phyloP scores from a whole-genome alignment of 140 eudicot species.

The Ambrosia hybrid region DNA sequence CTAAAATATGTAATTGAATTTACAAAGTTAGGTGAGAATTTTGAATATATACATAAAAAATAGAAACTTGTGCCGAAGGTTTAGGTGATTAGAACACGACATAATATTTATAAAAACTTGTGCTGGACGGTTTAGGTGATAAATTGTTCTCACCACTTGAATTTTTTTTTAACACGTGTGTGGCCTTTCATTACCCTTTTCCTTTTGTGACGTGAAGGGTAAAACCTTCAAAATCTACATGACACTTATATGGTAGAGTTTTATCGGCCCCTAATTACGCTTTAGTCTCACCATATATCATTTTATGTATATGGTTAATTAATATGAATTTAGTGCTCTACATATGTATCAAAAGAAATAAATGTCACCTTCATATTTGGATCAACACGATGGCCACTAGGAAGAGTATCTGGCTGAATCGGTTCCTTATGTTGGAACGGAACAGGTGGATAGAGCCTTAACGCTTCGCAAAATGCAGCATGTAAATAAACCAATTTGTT shows the following conservation, averaged over 20 bases:
- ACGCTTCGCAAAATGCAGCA: constrained; percentile 62
- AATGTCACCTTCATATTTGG: constrained; percentile 49
- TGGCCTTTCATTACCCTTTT: too few species aligned
- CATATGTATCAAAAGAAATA: background rate
- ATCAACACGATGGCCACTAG: constrained; percentile 61
- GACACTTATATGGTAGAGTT: too few species aligned
- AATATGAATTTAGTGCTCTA: too few species aligned
- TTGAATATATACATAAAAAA: background rate
- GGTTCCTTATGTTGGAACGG: constrained; percentile 70
- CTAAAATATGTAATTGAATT: background rate
- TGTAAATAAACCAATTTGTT: constrained; percentile 58
- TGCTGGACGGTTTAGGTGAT: too few species aligned
- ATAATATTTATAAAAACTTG: background rate
- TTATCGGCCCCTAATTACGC: too few species aligned
- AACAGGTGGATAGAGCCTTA: constrained; percentile 76
- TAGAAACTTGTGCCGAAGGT: constrained; percentile 9
- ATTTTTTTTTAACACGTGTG: too few species aligned
- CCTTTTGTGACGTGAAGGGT: too few species aligned
- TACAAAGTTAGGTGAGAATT: background rate
- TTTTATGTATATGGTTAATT: too few species aligned
- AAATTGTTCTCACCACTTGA: too few species aligned
- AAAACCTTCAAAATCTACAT: too few species aligned
- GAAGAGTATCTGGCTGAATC: constrained; percentile 48
- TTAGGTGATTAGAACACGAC: background rate
- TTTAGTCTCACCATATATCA: too few species aligned